Base-by-base conservation (phyloP, 768 basidiomycete genomes). In the Serendipita sp. region DNA sequence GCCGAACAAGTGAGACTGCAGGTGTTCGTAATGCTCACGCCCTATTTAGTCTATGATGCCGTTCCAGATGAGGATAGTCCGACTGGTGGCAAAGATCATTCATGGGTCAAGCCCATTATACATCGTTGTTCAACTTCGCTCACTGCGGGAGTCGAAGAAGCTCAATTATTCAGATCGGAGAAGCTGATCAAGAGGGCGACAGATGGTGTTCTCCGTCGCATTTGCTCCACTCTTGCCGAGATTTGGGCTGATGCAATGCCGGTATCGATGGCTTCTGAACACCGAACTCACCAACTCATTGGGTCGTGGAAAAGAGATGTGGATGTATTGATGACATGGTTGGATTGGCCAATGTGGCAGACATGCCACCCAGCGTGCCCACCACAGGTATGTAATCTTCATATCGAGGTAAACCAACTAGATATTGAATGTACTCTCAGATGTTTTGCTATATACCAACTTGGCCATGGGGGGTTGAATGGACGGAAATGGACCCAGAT, bases 281-380 rank as follows among this genome's bases (percentile, higher is more conserved):
- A 11, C 1, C 11, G 23, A 16, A 11, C 10, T 10, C 15, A 15
- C 28, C 44, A 52, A 65, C 18, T 71, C 15, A 44, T 67, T 63
- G 34, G 30, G n/a, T 10, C 16, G 3, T 71, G 70, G 70, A 56
- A 8, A 8, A 30, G 46, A 15, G 66, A 68, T 10, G 36, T 68
- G 3, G 16, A 63, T 2, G 23, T 16, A 16, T 45, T 71, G n/a
- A 70, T 70, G 67, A 5, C 34, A 10, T 71, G 70, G 70, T 65
- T 71, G 3, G 70, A 70, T 18, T 70, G 70, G 70, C 70, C 58
- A 16, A 67, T 69, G 38, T 70, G 70, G 70, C 63, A 70, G 15
- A 70, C 66, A 38, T 71, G 70, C 32, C 36, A 65, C 5, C 70
- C 70, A 35, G 70, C 71, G 44, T 54, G 52, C 23, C 52, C 52